These are phyloP conservation scores for Pyracantha coccinea DNA, from an alignment of 331 rosid species.

Conservation along the genomic window DNA sequence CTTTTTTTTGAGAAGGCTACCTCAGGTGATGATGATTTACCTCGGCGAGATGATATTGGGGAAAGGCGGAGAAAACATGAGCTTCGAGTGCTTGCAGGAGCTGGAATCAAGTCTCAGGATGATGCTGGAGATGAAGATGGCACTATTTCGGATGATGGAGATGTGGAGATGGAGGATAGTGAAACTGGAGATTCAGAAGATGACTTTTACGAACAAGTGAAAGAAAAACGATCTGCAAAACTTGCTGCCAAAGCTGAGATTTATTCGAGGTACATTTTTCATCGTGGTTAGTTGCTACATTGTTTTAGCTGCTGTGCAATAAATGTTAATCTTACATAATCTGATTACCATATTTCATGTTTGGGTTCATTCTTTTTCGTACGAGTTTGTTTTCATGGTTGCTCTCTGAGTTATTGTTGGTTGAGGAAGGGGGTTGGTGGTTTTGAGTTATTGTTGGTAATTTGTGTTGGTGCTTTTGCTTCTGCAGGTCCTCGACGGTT, in stretches of 20 bases:
- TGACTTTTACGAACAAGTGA: slow-evolving; percentile 54
- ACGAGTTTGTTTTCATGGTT: not conserved
- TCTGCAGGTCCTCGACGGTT: slow-evolving; percentile 32
- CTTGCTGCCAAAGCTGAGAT: slow-evolving; percentile 57
- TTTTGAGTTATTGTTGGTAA: not conserved
- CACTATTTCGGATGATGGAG: slow-evolving; percentile 24
- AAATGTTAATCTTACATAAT: not conserved
- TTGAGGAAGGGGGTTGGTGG: not conserved
- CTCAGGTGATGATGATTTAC: slow-evolving; percentile 92
- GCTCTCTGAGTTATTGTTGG: not conserved
- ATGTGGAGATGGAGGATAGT: slow-evolving; percentile 25
- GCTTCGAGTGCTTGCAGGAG: slow-evolving; percentile 57
- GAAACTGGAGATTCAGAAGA: slow-evolving; percentile 49
- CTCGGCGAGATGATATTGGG: slow-evolving; percentile 57
- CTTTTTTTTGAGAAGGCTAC: slow-evolving; percentile 35
- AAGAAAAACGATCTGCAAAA: slow-evolving; percentile 48
- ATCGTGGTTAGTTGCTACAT: not conserved
- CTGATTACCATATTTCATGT: not conserved
- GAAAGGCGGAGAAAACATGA: slow-evolving; percentile 67
- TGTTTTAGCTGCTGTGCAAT: not conserved
- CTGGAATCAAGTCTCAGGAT: slow-evolving; percentile 47
- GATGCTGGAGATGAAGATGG: slow-evolving; percentile 30
- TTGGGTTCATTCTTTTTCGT: not conserved
- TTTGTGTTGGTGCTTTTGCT: not conserved
- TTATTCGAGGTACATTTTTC: slow-evolving; percentile 47